These are phyloP conservation scores for Phyllosticta citribraziliensis DNA, from an alignment of 2,329 filamentous ascomycete genomes.

Conservation along the genomic window DNA sequence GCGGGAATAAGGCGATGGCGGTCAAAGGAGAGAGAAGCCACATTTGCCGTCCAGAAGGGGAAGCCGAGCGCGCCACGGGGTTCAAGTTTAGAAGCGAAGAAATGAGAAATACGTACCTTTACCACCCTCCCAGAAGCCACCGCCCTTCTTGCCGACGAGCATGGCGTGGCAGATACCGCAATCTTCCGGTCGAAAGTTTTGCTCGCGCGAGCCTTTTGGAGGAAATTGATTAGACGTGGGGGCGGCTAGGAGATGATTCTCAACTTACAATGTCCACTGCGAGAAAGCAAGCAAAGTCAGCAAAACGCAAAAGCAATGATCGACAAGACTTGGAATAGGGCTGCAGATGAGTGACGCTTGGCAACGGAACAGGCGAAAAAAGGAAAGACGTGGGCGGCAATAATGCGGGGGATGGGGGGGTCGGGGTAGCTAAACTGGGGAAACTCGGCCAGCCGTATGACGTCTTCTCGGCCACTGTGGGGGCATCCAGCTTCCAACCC, in stretches of 20 bases:
- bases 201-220: slow-evolving; percentile 56
- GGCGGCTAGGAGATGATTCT: background rate
- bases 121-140: slow-evolving; percentile 80
- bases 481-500: background rate
- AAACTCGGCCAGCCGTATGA: background rate
- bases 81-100: background rate
- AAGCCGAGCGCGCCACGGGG: background rate
- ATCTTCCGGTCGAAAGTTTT: slow-evolving; percentile 66
- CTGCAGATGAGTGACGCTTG: slow-evolving; percentile 3
- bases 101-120: slow-evolving; percentile 34
- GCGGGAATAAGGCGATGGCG: background rate
- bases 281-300: background rate
- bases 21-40: background rate
- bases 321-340: slow-evolving; percentile 7
- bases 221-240: background rate
- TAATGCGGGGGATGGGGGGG: background rate
- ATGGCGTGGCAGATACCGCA: slow-evolving; percentile 64
- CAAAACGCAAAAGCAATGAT: slow-evolving; percentile 1
- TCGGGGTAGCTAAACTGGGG: slow-evolving; percentile 1
- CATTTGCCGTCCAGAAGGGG: background rate
- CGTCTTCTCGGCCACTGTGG: background rate
- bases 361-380: background rate
- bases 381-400: background rate
- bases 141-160: slow-evolving; percentile 55
- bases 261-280: slow-evolving; percentile 18